Evolutionary conservation across 2,329 filamentous ascomycete genomes (phyloP).

Genomic region (Penicillium hesseltinei): DNA sequence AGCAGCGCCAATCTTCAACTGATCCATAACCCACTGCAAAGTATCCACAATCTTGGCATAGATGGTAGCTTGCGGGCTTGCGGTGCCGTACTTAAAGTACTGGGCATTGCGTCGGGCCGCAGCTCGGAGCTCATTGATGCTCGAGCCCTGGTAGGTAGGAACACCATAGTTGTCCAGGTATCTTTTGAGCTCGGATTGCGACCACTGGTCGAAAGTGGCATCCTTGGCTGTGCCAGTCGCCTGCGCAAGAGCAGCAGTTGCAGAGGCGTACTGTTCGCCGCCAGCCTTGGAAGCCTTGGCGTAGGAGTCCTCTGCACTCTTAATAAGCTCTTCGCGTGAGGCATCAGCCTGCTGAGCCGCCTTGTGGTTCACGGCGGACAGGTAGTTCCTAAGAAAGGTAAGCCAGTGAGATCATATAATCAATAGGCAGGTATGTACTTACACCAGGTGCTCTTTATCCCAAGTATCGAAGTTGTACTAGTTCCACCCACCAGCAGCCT

Average conservation of each 20-base stretch:
- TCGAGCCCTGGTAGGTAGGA: constrained; percentile 65
- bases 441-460: constrained; percentile 68
- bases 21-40: constrained; percentile 49
- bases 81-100: constrained; percentile 75
- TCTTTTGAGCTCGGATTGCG: constrained; percentile 66
- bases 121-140: constrained; percentile 66
- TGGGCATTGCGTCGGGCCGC: constrained; percentile 70
- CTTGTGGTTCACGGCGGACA: constrained; percentile 51
- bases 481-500: constrained; percentile 64
- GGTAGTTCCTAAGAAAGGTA: constrained; percentile 42
- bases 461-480: constrained; percentile 80
- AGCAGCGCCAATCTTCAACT: constrained; percentile 50
- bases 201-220: constrained; percentile 70
- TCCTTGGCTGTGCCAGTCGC: constrained; percentile 66
- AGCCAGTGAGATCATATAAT: constrained; percentile 40
- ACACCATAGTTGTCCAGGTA: constrained; percentile 80
- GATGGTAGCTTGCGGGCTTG: constrained; percentile 62
- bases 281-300: constrained; percentile 49
- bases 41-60: constrained; percentile 59
- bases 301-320: constrained; percentile 51
- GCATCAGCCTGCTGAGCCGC: constrained; percentile 61
- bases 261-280: constrained; percentile 56
- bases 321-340: constrained; percentile 70
- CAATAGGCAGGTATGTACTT: constrained; percentile 21
- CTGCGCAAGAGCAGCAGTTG: constrained; percentile 67